Base-by-base conservation (phyloP, 495 filamentous ascomycete genomes). In the Penicillium verhagenii region DNA sequence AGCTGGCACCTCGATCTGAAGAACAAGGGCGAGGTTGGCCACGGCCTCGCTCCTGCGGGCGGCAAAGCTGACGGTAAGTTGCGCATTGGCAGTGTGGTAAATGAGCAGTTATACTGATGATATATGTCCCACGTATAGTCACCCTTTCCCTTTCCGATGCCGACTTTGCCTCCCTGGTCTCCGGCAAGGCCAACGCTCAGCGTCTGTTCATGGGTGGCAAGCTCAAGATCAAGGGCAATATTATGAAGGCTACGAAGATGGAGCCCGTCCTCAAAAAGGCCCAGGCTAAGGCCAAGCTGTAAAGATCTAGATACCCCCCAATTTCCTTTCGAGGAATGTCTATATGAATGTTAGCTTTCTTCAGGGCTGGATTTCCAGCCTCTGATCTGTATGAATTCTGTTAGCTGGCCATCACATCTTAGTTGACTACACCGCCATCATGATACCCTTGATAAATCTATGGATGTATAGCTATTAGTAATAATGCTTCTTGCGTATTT, bases 241-340 rank as follows among this genome's bases (percentile, higher is more conserved):
- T 98, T 45, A 97, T 97, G 95, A 96, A 95, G 84, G 94, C 94
- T 21, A 97, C 94, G 40, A 96, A 95, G 85, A 86, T 94, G 74
- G 91, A 96, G 72, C 91, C 92, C 49, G 85, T 97, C 67, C 76
- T 97, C 57, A 91, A 92, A 82, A 95, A 92, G 79, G 89, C 91
- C 54, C 86, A 87, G 70, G 82, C 79, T 57, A 91, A 89, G 78
- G 84, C 91, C 61, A 96, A 96, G 79, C 78, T 96, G 74, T 93
- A 81, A 76, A 74, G 49, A 64, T 39, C 71, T 50, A 72, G 63
- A 73, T 73, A 72, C 72, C 71, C 49, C 16, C 19, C n/a, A n/a
- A n/a, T 26, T 20, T 26, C 18, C 18, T 50, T 51, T 31, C 26
- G 25, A 25, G 46, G 38, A 54, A 61, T 38, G 2, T 61, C 51